Percentiles rank a stretch among this genome's conserved stretches.
These are phyloP conservation scores for Plasmodium adleri DNA, from an alignment of 169 alveolate species.

Conservation along the genomic window DNA sequence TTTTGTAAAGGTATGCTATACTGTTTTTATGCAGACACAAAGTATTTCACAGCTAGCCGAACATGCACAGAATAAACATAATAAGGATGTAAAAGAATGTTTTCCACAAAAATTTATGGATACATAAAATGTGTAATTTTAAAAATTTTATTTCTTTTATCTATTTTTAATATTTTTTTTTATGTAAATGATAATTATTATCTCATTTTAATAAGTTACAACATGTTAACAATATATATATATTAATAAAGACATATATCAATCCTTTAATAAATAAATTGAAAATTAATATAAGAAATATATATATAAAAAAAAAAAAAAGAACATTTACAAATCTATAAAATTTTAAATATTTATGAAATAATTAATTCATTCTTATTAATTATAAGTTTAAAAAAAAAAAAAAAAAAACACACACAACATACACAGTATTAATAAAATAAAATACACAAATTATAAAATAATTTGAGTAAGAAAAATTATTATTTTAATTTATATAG, in stretches of 20 bases:
- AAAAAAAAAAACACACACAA: neutral
- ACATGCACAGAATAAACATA: constrained; percentile 75
- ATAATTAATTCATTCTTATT: neutral
- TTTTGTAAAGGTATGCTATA: constrained; percentile 63
- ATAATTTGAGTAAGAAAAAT: neutral
- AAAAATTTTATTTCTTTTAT: neutral
- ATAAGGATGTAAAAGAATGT: constrained; percentile 76
- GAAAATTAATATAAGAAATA: too few relatives aligned
- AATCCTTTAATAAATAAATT: too few relatives aligned
- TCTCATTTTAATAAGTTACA: too few relatives aligned
- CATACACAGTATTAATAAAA: neutral
- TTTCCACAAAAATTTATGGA: constrained; percentile 71
- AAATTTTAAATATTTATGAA: constrained; percentile 4
- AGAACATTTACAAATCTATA: neutral
- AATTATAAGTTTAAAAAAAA: too few relatives aligned
- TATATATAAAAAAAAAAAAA: too few relatives aligned
- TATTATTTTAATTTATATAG: constrained; percentile 13
- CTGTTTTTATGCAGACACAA: constrained; percentile 77
- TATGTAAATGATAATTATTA: neutral
- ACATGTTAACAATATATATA: too few relatives aligned
- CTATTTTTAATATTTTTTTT: constrained; percentile 1
- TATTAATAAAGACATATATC: too few relatives aligned
- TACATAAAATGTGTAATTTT: constrained; percentile 6
- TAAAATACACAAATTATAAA: neutral
- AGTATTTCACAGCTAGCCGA: constrained; percentile 77